Conservation (phyloP, 2,329 filamentous ascomycete genomes). For the Sclerotinia trifoliorum region DNA sequence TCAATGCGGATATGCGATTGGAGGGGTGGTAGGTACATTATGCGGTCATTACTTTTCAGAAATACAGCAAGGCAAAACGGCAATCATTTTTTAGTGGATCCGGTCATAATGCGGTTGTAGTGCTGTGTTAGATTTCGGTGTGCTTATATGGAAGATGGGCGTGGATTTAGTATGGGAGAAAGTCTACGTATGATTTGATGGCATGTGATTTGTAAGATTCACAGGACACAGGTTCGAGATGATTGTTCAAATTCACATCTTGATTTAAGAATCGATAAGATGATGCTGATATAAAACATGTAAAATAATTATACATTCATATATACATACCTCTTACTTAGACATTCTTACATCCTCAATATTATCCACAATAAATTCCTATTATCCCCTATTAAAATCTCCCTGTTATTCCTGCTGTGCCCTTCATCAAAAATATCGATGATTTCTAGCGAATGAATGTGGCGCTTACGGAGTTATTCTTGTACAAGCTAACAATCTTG, state of each 20-base stretch:
- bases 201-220: not conserved
- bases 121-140: no score
- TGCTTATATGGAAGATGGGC: not conserved
- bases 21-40: slow-evolving; percentile 1
- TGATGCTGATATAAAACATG: no score
- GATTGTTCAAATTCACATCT: no score
- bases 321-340: not conserved
- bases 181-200: not conserved
- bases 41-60: slow-evolving; percentile 17
- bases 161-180: not conserved
- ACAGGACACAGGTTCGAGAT: no score
- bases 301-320: no score
- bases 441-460: slow-evolving; percentile 11
- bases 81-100: not conserved
- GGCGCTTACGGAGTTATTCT: slow-evolving; percentile 11
- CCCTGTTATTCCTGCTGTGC: not conserved
- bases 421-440: no score
- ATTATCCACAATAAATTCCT: not conserved
- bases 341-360: not conserved
- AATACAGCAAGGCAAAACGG: not conserved
- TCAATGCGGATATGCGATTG: not conserved
- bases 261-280: no score
- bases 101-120: not conserved
- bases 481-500: not conserved
- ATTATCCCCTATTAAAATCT: not conserved